Percentiles rank a stretch among this genome's conserved stretches.
Evolutionary conservation across 2,329 filamentous ascomycete species (phyloP).

Genomic region (Diatrype stigma): DNA sequence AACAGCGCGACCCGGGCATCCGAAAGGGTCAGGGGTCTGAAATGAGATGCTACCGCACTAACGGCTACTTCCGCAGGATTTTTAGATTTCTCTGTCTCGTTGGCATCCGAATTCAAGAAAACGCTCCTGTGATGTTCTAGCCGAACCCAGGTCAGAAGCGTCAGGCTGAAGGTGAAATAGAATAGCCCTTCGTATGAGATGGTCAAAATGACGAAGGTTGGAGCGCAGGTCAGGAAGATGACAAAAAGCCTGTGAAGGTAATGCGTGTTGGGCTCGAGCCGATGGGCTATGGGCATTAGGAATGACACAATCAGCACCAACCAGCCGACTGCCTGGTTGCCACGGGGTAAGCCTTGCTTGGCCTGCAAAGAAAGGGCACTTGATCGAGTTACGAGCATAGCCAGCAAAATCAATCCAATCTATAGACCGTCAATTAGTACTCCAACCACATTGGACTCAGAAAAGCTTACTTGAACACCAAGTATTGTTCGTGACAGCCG

Average conservation of each 20-base stretch:
- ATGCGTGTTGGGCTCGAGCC: conserved; percentile 73
- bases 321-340: conserved; percentile 88
- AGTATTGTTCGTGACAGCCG: conserved; percentile 55
- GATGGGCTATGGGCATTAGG: conserved; percentile 75
- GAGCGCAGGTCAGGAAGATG: conserved; percentile 88
- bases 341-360: conserved; percentile 76
- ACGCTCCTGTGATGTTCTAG: conserved; percentile 75
- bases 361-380: conserved; percentile 82
- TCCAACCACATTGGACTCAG: background rate
- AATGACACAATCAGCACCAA: conserved; percentile 73
- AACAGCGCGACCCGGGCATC: conserved; percentile 88
- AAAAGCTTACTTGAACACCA: conserved; percentile 56
- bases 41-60: conserved; percentile 23
- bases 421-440: conserved; percentile 27
- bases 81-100: conserved; percentile 11
- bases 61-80: conserved; percentile 13
- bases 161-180: conserved; percentile 83
- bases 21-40: conserved; percentile 70
- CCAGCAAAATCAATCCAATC: conserved; percentile 72
- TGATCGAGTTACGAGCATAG: conserved; percentile 82
- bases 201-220: conserved; percentile 90
- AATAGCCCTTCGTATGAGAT: conserved; percentile 98
- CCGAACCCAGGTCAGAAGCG: conserved; percentile 83
- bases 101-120: conserved; percentile 29
- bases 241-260: conserved; percentile 87